These are phyloP conservation scores for Potentilla sterilis DNA, from an alignment of 306 rosid species.

Conservation along the genomic window DNA sequence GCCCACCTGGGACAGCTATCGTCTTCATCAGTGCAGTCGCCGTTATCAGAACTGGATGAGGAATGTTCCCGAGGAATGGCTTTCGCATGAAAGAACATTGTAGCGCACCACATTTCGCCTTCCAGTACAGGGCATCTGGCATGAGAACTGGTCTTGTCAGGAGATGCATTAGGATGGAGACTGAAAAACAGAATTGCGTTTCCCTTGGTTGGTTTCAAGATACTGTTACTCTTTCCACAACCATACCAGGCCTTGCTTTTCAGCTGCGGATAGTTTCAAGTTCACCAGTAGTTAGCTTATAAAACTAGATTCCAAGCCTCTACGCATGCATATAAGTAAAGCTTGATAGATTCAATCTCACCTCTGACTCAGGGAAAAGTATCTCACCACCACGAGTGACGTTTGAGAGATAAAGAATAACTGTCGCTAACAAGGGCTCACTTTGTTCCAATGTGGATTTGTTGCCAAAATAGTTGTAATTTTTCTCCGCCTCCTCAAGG, in stretches of 20 bases:
- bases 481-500: constrained; percentile 37
- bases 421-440: constrained; percentile 65
- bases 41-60: constrained; percentile 30
- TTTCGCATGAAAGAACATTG: constrained; percentile 54
- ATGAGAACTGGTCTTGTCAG: constrained; percentile 60
- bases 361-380: constrained; percentile 61
- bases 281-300: constrained; percentile 7
- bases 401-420: constrained; percentile 75
- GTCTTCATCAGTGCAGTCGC: constrained; percentile 64
- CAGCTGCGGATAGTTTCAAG: constrained; percentile 38
- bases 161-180: constrained; percentile 48
- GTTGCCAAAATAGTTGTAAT: constrained; percentile 38
- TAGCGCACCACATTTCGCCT: constrained; percentile 72
- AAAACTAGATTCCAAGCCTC: constrained; percentile 7
- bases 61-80: constrained; percentile 28
- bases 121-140: constrained; percentile 68
- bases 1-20: constrained; percentile 67
- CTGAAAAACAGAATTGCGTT: constrained; percentile 75
- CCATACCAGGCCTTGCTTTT: constrained; percentile 41
- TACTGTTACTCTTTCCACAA: constrained; percentile 36
- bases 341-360: constrained; percentile 27
- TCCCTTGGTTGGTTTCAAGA: constrained; percentile 67
- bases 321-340: background rate
- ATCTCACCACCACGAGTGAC: constrained; percentile 65
- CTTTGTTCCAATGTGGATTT: constrained; percentile 38